Percentiles rank a stretch among this genome's conserved stretches.
These are phyloP conservation scores for Kwoniella europaea DNA, from an alignment of 768 basidiomycete species.

Conservation along the genomic window DNA sequence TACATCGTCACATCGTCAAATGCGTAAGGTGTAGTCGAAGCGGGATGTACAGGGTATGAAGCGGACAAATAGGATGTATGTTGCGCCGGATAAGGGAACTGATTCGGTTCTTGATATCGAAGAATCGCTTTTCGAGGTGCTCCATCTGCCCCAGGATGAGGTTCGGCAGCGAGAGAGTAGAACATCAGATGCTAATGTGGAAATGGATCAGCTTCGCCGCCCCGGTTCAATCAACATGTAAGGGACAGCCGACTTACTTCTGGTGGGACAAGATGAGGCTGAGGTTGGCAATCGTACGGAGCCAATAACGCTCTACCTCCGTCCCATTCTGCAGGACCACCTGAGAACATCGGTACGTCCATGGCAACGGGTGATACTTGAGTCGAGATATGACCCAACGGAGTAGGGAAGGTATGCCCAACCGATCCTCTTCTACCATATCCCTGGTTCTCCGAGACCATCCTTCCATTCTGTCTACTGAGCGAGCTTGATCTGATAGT, in stretches of 20 bases:
- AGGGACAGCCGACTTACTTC: constrained; percentile 35
- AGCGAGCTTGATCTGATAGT: constrained; percentile 36
- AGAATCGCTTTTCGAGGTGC: constrained; percentile 49
- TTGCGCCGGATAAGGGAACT: constrained; percentile 6
- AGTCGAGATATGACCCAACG: neutral
- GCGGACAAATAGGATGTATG: constrained; percentile 3
- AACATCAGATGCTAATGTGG: constrained; percentile 42
- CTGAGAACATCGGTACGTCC: constrained; percentile 5
- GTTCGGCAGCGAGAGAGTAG: constrained; percentile 46
- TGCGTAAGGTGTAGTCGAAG: neutral
- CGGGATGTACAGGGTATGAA: constrained; percentile 1
- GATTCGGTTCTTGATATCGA: constrained; percentile 42
- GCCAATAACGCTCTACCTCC: constrained; percentile 31
- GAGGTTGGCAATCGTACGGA: constrained; percentile 23
- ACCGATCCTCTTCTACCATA: constrained; percentile 34
- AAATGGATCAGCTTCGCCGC: constrained; percentile 6
- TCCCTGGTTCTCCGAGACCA: neutral
- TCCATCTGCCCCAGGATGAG: constrained; percentile 53
- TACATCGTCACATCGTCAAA: constrained; percentile 21
- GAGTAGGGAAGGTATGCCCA: constrained; percentile 17
- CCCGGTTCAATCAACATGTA: neutral
- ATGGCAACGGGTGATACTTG: neutral
- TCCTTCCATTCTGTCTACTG: constrained; percentile 38
- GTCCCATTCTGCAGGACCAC: constrained; percentile 13
- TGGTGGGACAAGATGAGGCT: constrained; percentile 34